Percentiles rank a stretch among this genome's conserved stretches.
These are phyloP conservation scores for Solanum pennellii DNA, from an alignment of 257 asterid species.

Conservation along the genomic window DNA sequence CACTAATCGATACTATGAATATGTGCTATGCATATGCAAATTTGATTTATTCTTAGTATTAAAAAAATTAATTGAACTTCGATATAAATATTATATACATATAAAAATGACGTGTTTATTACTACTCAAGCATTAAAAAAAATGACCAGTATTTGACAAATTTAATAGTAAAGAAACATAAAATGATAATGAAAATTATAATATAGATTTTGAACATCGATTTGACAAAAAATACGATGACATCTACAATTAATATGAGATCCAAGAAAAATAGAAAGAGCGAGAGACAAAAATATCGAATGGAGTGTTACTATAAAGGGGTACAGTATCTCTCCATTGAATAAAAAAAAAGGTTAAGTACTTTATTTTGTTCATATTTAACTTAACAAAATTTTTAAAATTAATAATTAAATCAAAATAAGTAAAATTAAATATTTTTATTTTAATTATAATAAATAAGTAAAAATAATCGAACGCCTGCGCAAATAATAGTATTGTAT, in stretches of 20 bases:
- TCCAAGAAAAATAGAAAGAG: constrained; percentile 28
- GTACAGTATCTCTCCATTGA: constrained; percentile 5
- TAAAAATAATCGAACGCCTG: neutral
- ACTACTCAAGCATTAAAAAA: neutral
- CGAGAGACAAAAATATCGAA: constrained; percentile 39
- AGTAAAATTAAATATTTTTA: neutral
- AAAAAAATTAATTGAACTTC: no score
- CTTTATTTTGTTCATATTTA: neutral
- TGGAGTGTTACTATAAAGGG: constrained; percentile 12
- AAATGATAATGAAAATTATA: neutral
- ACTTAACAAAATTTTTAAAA: no score
- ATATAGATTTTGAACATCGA: no score
- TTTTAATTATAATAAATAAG: neutral
- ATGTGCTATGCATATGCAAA: no score
- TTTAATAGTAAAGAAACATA: neutral
- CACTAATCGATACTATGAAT: no score
- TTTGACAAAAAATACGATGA: neutral
- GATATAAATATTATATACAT: no score
- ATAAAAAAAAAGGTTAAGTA: no score
- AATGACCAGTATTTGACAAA: neutral
- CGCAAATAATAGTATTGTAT: neutral
- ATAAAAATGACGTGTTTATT: fast-evolving
- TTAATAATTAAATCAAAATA: no score
- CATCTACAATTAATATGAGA: constrained; percentile 14
- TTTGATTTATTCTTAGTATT: no score